Conservation (phyloP, 2,329 filamentous ascomycete genomes). For the Metarhizium rileyi region DNA sequence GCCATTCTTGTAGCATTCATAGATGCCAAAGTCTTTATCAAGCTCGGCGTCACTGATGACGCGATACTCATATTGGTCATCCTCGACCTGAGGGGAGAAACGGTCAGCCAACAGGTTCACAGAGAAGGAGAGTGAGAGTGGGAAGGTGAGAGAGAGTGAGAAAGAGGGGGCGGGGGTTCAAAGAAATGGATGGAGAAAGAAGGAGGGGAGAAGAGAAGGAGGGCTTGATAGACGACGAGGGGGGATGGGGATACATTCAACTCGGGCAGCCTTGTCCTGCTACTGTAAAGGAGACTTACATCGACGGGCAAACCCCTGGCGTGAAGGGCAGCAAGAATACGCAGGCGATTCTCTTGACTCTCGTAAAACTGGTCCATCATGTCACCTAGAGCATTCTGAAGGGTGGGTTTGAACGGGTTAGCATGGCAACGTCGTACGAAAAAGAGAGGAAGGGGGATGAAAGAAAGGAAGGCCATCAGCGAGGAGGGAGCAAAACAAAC, state of each 20-base stretch:
- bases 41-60: constrained; percentile 34
- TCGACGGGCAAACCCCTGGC: constrained; percentile 36
- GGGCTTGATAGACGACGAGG: background rate
- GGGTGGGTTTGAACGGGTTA: background rate
- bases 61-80: constrained; percentile 36
- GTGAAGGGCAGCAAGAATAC: constrained; percentile 34
- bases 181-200: constrained; percentile 8
- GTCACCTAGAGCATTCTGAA: constrained; percentile 29
- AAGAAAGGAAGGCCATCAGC: background rate
- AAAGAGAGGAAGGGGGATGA: background rate
- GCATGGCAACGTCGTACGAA: background rate
- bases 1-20: constrained; percentile 30
- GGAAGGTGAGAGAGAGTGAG: background rate
- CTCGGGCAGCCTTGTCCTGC: too few relatives aligned
- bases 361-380: constrained; percentile 33
- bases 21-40: constrained; percentile 33
- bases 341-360: constrained; percentile 34
- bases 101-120: constrained; percentile 3
- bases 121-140: constrained; percentile 1
- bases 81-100: constrained; percentile 24
- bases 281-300: constrained; percentile 29
- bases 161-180: constrained; percentile 1
- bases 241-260: too few relatives aligned
- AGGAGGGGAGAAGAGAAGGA: constrained; percentile 3
- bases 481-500: constrained; percentile 23